phyloP scores from a whole-genome alignment of 179 eudicot genomes.

The Drosera spatulata region DNA sequence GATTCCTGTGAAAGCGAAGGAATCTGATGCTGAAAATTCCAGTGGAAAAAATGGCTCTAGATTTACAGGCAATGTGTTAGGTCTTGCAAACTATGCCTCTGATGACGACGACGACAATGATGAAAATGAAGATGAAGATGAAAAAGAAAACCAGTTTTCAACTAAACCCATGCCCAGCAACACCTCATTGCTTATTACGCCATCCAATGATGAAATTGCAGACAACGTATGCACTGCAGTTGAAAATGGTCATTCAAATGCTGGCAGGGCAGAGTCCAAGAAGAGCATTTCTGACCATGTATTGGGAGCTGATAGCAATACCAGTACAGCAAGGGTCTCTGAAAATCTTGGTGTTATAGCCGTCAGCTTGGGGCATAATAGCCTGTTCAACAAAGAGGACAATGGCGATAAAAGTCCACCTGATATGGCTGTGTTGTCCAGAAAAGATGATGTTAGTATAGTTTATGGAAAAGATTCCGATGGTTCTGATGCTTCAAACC shows the following conservation, averaged over 20 bases:
- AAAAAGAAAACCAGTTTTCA: conserved; percentile 34
- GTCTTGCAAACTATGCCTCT: conserved; percentile 84
- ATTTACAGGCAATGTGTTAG: conserved; percentile 63
- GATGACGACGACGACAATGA: conserved; percentile 37
- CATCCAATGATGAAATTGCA: conserved; percentile 11
- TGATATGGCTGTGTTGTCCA: conserved; percentile 6
- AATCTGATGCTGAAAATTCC: conserved; percentile 32
- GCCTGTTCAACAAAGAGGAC: conserved; percentile 13
- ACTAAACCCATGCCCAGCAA: conserved; percentile 13
- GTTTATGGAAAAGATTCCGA: conserved; percentile 14
- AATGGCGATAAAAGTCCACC: conserved; percentile 13
- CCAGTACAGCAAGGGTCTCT: conserved; percentile 18
- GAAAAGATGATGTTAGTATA: conserved; percentile 19
- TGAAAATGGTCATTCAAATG: conserved; percentile 34
- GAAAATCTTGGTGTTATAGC: conserved; percentile 9
- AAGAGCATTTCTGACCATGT: conserved; percentile 8
- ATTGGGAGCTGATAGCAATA: conserved; percentile 17
- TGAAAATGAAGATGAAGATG: too few species aligned
- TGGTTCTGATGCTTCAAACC: conserved; percentile 15
- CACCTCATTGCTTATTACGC: conserved; percentile 7
- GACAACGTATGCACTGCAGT: conserved; percentile 15
- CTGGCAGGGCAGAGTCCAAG: conserved; percentile 13
- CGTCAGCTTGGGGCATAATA: conserved; percentile 13
- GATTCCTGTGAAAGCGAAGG: conserved; percentile 39
- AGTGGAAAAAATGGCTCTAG: conserved; percentile 53